Evolutionary conservation across 331 rosid genomes (phyloP).

Genomic region (Pyrus hybrid): DNA sequence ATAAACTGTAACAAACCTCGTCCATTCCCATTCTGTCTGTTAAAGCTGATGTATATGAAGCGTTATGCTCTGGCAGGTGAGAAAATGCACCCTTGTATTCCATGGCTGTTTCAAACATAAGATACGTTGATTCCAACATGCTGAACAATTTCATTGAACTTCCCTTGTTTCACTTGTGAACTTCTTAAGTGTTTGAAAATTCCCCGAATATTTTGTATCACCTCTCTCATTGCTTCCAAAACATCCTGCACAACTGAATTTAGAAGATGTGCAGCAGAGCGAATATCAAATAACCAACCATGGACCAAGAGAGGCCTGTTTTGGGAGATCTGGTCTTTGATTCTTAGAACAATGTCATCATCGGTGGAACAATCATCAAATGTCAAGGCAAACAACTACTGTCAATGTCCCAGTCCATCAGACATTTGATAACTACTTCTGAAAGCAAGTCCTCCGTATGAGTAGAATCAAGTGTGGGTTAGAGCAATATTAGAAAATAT

Average conservation of each 20-base stretch:
- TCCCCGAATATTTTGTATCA: constrained; percentile 67
- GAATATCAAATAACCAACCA: constrained; percentile 61
- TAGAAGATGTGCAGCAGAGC: constrained; percentile 73
- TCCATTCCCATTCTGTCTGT: constrained; percentile 84
- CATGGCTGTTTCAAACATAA: constrained; percentile 74
- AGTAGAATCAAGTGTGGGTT: constrained; percentile 63
- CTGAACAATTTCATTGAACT: constrained; percentile 64
- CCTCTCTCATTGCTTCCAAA: constrained; percentile 50
- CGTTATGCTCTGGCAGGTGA: constrained; percentile 61
- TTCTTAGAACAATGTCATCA: constrained; percentile 64
- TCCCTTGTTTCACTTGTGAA: constrained; percentile 58
- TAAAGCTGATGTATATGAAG: constrained; percentile 43
- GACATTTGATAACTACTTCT: constrained; percentile 70
- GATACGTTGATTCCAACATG: constrained; percentile 53
- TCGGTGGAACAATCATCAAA: constrained; percentile 74
- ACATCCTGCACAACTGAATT: constrained; percentile 57
- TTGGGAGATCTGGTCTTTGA: constrained; percentile 67
- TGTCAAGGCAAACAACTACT: constrained; percentile 76
- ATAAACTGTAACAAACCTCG: constrained; percentile 40
- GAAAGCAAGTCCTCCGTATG: constrained; percentile 81
- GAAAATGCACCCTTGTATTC: constrained; percentile 69
- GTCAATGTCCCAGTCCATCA: constrained; percentile 76
- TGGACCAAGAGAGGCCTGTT: constrained; percentile 60
- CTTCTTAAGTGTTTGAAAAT: constrained; percentile 60
- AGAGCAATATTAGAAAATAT: no score